phyloP scores from a whole-genome alignment of 805 yeast genomes.

The Ogataea degrootiae region DNA sequence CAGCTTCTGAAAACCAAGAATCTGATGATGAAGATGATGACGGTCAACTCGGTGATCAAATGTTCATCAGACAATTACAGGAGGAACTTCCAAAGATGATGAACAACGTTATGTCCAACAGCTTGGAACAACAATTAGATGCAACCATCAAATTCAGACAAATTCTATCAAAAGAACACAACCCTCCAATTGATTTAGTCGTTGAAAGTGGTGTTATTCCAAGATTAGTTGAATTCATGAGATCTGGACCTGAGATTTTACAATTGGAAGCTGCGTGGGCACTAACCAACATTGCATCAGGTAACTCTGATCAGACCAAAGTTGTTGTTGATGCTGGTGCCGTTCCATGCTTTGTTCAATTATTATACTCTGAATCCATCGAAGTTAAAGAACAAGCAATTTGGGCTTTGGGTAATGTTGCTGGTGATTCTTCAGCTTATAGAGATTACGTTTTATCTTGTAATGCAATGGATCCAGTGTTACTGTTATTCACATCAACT shows the following conservation, averaged over 20 bases:
- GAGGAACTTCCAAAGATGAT: conserved; percentile 82
- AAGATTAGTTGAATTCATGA: conserved; percentile 80
- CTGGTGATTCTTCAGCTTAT: conserved; percentile 89
- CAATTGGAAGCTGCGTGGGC: conserved; percentile 99
- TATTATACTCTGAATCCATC: conserved; percentile 72
- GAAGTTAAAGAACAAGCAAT: conserved; percentile 98
- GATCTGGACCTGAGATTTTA: conserved; percentile 73
- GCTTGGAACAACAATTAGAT: conserved; percentile 73
- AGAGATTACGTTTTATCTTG: conserved; percentile 85
- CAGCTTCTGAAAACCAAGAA: conserved; percentile 43
- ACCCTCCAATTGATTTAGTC: conserved; percentile 93
- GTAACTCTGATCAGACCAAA: conserved; percentile 82
- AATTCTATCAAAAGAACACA: conserved; percentile 85
- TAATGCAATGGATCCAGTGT: conserved; percentile 85
- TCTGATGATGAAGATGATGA: conserved; percentile 50
- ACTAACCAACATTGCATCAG: conserved; percentile 96
- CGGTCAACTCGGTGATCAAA: conserved; percentile 21
- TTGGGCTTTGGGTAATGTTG: conserved; percentile 99
- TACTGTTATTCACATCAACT: conserved; percentile 70
- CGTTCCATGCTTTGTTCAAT: conserved; percentile 82
- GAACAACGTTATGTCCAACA: conserved; percentile 68
- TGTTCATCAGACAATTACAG: conserved; percentile 45
- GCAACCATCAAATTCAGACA: conserved; percentile 94
- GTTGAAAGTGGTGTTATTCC: conserved; percentile 94
- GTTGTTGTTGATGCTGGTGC: conserved; percentile 92